Conservation (phyloP, 129 eudicot genomes). For the Silybum marianum region DNA sequence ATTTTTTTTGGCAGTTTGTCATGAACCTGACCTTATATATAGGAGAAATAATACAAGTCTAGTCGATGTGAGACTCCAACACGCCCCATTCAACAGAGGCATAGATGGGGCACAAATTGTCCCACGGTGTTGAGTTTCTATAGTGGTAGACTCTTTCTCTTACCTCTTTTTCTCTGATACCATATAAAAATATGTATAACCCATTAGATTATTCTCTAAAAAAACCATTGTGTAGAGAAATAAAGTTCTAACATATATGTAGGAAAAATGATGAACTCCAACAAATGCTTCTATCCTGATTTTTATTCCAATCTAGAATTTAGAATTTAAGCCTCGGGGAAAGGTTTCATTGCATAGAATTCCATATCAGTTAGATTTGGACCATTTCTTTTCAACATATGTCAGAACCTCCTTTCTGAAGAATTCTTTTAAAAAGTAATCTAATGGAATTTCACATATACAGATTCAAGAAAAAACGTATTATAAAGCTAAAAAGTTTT, state of each 20-base stretch:
- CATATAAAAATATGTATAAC: background rate
- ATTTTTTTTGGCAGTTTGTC: too few species aligned
- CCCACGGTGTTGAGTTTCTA: background rate
- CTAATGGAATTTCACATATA: background rate
- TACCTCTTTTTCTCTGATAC: background rate
- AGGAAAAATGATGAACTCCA: too few species aligned
- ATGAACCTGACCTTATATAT: too few species aligned
- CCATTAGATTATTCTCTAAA: background rate
- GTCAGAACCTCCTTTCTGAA: background rate
- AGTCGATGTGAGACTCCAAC: background rate
- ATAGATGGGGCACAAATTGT: background rate
- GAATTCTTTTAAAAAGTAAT: background rate
- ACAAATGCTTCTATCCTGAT: background rate
- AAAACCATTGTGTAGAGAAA: background rate
- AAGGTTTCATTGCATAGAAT: conserved; percentile 4
- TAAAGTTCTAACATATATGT: background rate
- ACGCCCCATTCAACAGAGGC: background rate
- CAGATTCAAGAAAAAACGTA: background rate
- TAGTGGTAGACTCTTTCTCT: background rate
- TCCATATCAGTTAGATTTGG: too few species aligned
- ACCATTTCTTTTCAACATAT: background rate
- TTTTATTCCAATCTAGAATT: conserved; percentile 6
- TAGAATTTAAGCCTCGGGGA: background rate
- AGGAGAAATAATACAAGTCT: background rate
- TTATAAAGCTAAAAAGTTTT: background rate